A percentile compares a stretch with the other conserved stretches of the same genome.
Evolutionary conservation across 352 stramenopile species (phyloP).

Genomic region (Sclerospora graminicola): DNA sequence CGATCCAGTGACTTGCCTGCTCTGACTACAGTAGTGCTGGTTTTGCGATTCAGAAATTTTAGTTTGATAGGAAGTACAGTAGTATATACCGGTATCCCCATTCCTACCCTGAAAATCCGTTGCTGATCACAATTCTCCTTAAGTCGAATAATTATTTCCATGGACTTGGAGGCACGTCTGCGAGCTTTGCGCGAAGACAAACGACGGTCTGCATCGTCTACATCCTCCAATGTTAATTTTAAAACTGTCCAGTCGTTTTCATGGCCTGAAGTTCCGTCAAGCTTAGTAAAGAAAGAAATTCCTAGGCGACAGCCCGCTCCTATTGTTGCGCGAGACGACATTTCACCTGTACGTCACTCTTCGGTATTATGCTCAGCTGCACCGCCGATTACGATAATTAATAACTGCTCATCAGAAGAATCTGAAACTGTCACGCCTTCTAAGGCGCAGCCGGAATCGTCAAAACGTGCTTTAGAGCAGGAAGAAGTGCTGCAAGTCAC

Average conservation of each 20-base stretch:
- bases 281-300: conserved; percentile 1
- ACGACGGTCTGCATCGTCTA: conserved; percentile 2
- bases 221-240: background rate
- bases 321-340: conserved; percentile 1
- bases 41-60: no score
- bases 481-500: conserved; percentile 18
- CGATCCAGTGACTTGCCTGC: no score
- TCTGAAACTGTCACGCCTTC: conserved; percentile 1
- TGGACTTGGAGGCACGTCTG: conserved; percentile 56
- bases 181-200: conserved; percentile 36
- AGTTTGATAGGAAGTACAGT: no score
- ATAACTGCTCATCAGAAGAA: conserved; percentile 5
- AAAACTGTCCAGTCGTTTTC: conserved; percentile 7
- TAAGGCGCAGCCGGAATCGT: background rate
- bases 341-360: conserved; percentile 4
- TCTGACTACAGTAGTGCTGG: no score
- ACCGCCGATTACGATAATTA: conserved; percentile 9
- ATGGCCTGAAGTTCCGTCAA: conserved; percentile 17
- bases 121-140: no score
- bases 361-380: conserved; percentile 4
- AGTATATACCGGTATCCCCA: no score
- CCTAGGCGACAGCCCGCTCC: conserved; percentile 3
- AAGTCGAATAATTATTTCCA: no score
- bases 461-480: conserved; percentile 1
- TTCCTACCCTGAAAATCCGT: no score